Evolutionary conservation across 208 protist species (phyloP).

Genomic region (Porcisia deanei): DNA sequence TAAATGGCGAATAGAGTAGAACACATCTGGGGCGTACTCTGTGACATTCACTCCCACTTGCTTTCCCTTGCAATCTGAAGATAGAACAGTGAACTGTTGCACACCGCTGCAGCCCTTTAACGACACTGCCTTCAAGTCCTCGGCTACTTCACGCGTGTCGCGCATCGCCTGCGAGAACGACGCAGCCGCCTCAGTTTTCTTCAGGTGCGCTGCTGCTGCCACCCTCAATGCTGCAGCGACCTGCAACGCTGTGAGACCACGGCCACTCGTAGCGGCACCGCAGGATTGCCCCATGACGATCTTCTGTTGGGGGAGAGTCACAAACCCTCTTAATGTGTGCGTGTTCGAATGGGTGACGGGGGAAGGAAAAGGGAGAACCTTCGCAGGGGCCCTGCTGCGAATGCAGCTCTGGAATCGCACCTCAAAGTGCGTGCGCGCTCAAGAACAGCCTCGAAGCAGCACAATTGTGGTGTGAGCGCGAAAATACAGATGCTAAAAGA

Average conservation of each 20-base stretch:
- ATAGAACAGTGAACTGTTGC: conserved; percentile 26
- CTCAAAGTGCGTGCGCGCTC: not conserved
- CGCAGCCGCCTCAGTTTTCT: conserved; percentile 18
- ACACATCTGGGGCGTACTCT: conserved; percentile 78
- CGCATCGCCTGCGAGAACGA: conserved; percentile 8
- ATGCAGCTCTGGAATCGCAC: not conserved
- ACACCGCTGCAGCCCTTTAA: conserved; percentile 31
- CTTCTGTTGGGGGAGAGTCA: not conserved
- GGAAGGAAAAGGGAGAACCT: not conserved
- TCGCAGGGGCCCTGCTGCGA: not conserved
- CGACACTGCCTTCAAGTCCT: conserved; percentile 17
- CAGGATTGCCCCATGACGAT: conserved; percentile 26
- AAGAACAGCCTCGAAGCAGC: not conserved
- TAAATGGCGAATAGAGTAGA: conserved; percentile 58
- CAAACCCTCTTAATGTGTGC: not conserved
- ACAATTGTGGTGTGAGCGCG: no score
- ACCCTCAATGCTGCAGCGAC: conserved; percentile 53
- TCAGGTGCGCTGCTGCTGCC: conserved; percentile 25
- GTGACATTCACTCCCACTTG: conserved; percentile 42
- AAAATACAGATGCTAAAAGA: no score
- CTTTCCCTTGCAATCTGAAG: conserved; percentile 4
- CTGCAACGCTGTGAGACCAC: conserved; percentile 63
- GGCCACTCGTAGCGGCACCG: conserved; percentile 74
- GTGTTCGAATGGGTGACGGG: not conserved
- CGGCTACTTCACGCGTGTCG: conserved; percentile 19